These are phyloP conservation scores for Corynespora cassiicola DNA, from an alignment of 2,329 filamentous ascomycete species.

Conservation along the genomic window DNA sequence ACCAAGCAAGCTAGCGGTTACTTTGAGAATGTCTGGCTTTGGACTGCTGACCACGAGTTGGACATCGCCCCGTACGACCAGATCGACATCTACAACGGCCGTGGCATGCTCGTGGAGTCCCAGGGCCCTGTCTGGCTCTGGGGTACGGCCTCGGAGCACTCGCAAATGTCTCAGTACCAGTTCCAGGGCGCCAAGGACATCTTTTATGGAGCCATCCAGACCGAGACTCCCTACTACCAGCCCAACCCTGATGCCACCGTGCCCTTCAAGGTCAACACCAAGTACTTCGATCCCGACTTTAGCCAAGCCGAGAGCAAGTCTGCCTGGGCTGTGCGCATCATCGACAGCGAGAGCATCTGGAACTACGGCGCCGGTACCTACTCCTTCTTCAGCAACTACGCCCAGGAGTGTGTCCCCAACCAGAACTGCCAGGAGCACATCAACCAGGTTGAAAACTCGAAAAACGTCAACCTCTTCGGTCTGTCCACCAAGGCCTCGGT, in stretches of 20 bases:
- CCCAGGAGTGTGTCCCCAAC: conserved; percentile 53
- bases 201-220: conserved; percentile 70
- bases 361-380: conserved; percentile 60
- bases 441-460: conserved; percentile 51
- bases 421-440: conserved; percentile 61
- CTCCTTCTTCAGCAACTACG: conserved; percentile 66
- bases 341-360: conserved; percentile 49
- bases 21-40: conserved; percentile 89
- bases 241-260: conserved; percentile 65
- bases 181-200: conserved; percentile 66
- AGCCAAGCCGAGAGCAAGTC: conserved; percentile 42
- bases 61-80: conserved; percentile 75
- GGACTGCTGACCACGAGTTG: conserved; percentile 90
- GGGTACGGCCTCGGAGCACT: conserved; percentile 71
- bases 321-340: conserved; percentile 54
- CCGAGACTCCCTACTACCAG: conserved; percentile 76
- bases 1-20: conserved; percentile 69
- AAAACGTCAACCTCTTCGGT: conserved; percentile 54
- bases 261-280: conserved; percentile 60
- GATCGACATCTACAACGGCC: conserved; percentile 86
- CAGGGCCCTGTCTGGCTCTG: conserved; percentile 79
- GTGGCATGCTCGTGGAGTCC: conserved; percentile 81
- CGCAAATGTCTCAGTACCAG: conserved; percentile 74
- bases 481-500: conserved; percentile 57
- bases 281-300: conserved; percentile 54